phyloP scores from a whole-genome alignment of 2,329 filamentous ascomycete genomes.

The Pseudohalonectria lignicola region DNA sequence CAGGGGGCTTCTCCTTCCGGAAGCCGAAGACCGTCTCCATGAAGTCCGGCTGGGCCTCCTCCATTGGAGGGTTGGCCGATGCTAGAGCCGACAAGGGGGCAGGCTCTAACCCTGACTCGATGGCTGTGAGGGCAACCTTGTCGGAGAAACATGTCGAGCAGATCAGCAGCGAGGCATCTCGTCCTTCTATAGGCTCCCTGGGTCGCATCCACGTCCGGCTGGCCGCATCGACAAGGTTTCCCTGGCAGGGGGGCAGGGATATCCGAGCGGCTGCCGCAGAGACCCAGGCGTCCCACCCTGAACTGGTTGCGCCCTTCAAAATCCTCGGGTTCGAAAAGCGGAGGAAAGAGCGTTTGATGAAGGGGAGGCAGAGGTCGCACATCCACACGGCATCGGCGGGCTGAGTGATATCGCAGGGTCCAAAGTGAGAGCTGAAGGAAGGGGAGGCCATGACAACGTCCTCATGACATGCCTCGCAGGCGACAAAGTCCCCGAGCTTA shows the following conservation, averaged over 20 bases:
- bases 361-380: neutral
- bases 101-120: neutral
- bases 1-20: neutral
- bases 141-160: constrained; percentile 1
- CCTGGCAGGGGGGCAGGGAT: neutral
- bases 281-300: neutral
- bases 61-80: neutral
- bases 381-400: neutral
- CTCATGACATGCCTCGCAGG: constrained; percentile 1
- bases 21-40: too few species aligned
- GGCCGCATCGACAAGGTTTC: neutral
- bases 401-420: neutral
- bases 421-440: neutral
- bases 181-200: too few species aligned
- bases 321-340: neutral
- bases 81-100: neutral
- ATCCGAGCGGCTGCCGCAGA: neutral
- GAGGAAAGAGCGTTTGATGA: neutral
- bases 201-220: neutral
- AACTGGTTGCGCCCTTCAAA: too few species aligned
- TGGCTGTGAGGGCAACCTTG: neutral
- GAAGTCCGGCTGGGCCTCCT: too few species aligned
- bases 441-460: neutral
- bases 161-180: neutral
- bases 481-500: neutral